Conservation (phyloP, 2,329 filamentous ascomycete genomes). For the Colletotrichum viniferum region DNA sequence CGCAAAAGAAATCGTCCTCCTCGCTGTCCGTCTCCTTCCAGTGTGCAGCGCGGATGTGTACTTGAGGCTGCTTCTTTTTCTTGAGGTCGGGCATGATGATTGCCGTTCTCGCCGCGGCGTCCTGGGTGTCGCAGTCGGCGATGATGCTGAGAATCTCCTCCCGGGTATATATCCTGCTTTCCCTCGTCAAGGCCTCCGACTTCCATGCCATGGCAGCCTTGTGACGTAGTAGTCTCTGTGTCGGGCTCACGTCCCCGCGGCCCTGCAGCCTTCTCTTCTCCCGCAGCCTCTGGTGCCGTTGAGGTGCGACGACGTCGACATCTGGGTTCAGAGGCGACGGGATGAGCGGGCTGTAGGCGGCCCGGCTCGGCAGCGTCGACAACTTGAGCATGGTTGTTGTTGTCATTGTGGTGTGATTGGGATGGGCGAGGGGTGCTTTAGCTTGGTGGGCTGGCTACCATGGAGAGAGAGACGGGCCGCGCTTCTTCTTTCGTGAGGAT, state of each 20-base stretch:
- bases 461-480: background rate
- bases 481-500: background rate
- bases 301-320: constrained; percentile 10
- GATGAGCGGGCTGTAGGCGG: constrained; percentile 27
- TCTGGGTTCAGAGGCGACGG: constrained; percentile 34
- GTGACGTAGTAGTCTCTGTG: constrained; percentile 43
- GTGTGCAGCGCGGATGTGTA: constrained; percentile 18
- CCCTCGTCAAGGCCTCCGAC: constrained; percentile 23
- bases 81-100: background rate
- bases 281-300: constrained; percentile 19
- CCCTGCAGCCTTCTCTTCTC: constrained; percentile 20
- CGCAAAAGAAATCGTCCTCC: constrained; percentile 21
- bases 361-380: constrained; percentile 18
- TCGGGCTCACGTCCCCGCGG: constrained; percentile 37
- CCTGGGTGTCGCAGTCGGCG: constrained; percentile 16
- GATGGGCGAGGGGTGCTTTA: background rate
- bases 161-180: constrained; percentile 13
- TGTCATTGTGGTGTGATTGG: background rate
- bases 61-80: constrained; percentile 2
- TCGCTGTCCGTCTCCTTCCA: constrained; percentile 20
- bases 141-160: constrained; percentile 19
- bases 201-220: constrained; percentile 47
- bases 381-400: constrained; percentile 1
- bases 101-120: background rate
- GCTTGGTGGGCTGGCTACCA: background rate